These are phyloP conservation scores for Musa beccarii DNA, from an alignment of 176 grass and related monocot genomes.

Conservation along the genomic window DNA sequence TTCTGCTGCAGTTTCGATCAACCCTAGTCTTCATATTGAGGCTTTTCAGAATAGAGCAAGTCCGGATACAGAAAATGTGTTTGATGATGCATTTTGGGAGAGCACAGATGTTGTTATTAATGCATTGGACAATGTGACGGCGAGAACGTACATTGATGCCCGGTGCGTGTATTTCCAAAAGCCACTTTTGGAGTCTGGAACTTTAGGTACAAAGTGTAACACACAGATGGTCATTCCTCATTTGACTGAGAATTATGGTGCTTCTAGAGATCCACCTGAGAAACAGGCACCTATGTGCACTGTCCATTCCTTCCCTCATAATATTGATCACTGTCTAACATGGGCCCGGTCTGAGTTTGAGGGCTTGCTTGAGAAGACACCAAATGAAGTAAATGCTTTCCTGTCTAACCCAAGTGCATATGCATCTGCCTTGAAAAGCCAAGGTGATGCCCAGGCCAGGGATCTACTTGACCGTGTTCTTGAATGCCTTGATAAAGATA, in stretches of 20 bases:
- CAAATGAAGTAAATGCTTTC: slow-evolving; percentile 73
- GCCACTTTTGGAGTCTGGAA: slow-evolving; percentile 79
- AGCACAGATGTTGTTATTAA: slow-evolving; percentile 75
- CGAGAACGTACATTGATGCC: slow-evolving; percentile 81
- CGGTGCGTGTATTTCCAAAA: slow-evolving; percentile 88
- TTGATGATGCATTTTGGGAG: slow-evolving; percentile 83
- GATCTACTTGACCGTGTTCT: slow-evolving; percentile 74
- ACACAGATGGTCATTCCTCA: slow-evolving; percentile 92
- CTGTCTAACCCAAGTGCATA: slow-evolving; percentile 59
- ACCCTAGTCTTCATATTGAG: slow-evolving; percentile 53
- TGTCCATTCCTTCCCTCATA: slow-evolving; percentile 88
- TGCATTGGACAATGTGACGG: slow-evolving; percentile 78
- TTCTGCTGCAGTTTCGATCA: slow-evolving; percentile 59
- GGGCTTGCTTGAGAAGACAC: slow-evolving; percentile 87
- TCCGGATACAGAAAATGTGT: slow-evolving; percentile 85
- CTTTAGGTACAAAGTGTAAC: slow-evolving; percentile 83
- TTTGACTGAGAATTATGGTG: slow-evolving; percentile 85
- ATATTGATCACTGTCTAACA: slow-evolving; percentile 84
- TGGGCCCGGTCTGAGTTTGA: slow-evolving; percentile 96
- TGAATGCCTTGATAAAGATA: slow-evolving; percentile 63
- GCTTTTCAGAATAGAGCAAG: slow-evolving; percentile 73
- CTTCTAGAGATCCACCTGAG: slow-evolving; percentile 91
- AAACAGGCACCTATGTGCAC: slow-evolving; percentile 90
- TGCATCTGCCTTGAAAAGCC: slow-evolving; percentile 40
- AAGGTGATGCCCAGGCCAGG: slow-evolving; percentile 71